phyloP scores from a whole-genome alignment of 345 rosid genomes.

The Arabis hirsuta region DNA sequence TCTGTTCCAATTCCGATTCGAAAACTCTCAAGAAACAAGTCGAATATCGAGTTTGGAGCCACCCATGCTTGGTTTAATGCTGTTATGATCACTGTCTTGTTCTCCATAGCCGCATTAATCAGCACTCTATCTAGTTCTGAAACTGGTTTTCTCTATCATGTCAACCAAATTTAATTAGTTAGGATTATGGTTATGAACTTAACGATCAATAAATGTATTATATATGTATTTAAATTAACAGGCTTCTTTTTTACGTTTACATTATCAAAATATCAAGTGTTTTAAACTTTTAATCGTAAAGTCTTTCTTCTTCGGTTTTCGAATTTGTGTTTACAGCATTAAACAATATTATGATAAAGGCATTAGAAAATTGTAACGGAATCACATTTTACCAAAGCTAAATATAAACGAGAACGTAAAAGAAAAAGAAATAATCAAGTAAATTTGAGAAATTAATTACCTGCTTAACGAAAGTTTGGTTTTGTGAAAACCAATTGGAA shows the following conservation, averaged over 20 bases:
- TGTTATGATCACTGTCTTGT: slow-evolving; percentile 62
- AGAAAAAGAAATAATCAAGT: neutral
- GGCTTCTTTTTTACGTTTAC: no score
- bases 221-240: no score
- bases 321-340: no score
- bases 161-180: neutral
- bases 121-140: slow-evolving; percentile 33
- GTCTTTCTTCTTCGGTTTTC: no score
- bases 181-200: neutral
- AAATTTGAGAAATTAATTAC: neutral
- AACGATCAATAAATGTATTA: no score
- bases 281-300: no score
- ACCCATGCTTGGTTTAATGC: slow-evolving; percentile 54
- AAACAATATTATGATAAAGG: no score
- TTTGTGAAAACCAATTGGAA: slow-evolving; percentile 15
- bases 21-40: slow-evolving; percentile 62
- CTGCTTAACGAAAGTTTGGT: neutral
- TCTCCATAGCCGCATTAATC: slow-evolving; percentile 34
- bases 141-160: neutral
- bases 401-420: no score
- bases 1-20: slow-evolving; percentile 47
- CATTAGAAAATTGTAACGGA: no score
- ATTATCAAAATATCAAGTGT: no score
- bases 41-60: slow-evolving; percentile 52
- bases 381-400: no score